A percentile compares a stretch with the other conserved stretches of the same genome.
Evolutionary conservation across 2,329 filamentous ascomycete genomes (phyloP).

Genomic region (Aureobasidium sp.): DNA sequence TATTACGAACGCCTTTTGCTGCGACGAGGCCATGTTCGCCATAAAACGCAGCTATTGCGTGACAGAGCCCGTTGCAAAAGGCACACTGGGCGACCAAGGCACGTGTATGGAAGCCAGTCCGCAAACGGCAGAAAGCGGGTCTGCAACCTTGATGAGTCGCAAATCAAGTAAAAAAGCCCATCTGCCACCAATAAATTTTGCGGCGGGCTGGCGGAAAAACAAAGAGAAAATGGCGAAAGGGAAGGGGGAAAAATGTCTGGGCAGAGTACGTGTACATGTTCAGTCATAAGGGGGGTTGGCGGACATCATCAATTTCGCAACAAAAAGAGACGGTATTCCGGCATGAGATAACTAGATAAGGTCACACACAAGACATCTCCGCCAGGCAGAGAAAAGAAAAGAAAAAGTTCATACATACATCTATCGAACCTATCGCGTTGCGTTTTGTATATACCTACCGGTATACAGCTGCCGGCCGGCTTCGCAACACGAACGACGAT

Average conservation of each 20-base stretch:
- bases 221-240: not conserved
- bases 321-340: too few species aligned
- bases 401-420: not conserved
- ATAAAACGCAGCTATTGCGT: not conserved
- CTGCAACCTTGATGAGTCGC: not conserved
- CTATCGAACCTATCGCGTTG: not conserved
- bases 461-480: not conserved
- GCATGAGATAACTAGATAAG: conserved; percentile 11
- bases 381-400: not conserved
- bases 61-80: not conserved
- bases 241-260: not conserved
- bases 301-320: not conserved
- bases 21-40: not conserved
- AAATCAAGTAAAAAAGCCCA: not conserved
- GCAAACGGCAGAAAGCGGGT: conserved; percentile 7
- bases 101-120: not conserved
- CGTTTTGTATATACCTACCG: too few species aligned
- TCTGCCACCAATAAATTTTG: conserved; percentile 1
- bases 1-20: not conserved
- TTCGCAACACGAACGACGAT: not conserved
- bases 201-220: not conserved
- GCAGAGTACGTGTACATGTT: conserved; percentile 5
- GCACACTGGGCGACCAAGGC: not conserved
- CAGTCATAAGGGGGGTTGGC: not conserved
- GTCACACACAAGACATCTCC: conserved; percentile 1